Percentiles rank a stretch among this genome's conserved stretches.
phyloP scores from a whole-genome alignment of 495 filamentous ascomycete species.

The Xylaria longipes region DNA sequence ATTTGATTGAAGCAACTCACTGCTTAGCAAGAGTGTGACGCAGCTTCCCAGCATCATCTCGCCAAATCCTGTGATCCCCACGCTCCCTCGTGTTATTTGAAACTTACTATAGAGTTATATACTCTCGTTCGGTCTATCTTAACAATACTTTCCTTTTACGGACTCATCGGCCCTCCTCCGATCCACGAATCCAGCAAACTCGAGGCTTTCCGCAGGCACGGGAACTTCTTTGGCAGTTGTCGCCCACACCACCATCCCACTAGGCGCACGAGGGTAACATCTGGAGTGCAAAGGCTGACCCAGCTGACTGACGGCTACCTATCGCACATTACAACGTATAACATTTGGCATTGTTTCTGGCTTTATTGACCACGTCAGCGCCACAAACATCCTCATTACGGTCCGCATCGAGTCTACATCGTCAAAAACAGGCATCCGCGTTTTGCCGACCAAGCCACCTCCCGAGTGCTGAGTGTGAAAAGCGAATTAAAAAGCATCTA shows the following conservation, averaged over 20 bases:
- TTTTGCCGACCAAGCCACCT: constrained; percentile 15
- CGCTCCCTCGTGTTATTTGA: constrained; percentile 11
- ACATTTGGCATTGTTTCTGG: constrained; percentile 18
- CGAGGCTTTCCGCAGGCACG: constrained; percentile 28
- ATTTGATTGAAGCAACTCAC: constrained; percentile 15
- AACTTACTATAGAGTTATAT: constrained; percentile 9
- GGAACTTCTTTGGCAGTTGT: constrained; percentile 21
- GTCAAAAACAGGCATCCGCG: constrained; percentile 13
- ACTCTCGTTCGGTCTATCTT: neutral
- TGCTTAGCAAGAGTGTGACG: constrained; percentile 12
- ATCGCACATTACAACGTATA: constrained; percentile 21
- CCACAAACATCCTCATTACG: constrained; percentile 5
- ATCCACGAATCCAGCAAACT: constrained; percentile 18
- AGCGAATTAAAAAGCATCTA: constrained; percentile 8
- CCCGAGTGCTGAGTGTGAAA: constrained; percentile 1
- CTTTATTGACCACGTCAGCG: constrained; percentile 27
- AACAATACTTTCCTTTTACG: constrained; percentile 20
- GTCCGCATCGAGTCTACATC: constrained; percentile 12
- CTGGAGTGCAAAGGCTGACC: constrained; percentile 22
- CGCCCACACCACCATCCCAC: constrained; percentile 8
- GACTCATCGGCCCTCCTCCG: constrained; percentile 17
- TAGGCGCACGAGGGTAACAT: constrained; percentile 16
- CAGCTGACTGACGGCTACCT: constrained; percentile 20
- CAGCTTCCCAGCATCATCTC: constrained; percentile 23
- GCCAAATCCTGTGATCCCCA: constrained; percentile 24